Evolutionary conservation across 495 filamentous ascomycete genomes (phyloP), one percentile per base, ranked within the genome.

Genomic region (Aspergillus asperescens): DNA sequence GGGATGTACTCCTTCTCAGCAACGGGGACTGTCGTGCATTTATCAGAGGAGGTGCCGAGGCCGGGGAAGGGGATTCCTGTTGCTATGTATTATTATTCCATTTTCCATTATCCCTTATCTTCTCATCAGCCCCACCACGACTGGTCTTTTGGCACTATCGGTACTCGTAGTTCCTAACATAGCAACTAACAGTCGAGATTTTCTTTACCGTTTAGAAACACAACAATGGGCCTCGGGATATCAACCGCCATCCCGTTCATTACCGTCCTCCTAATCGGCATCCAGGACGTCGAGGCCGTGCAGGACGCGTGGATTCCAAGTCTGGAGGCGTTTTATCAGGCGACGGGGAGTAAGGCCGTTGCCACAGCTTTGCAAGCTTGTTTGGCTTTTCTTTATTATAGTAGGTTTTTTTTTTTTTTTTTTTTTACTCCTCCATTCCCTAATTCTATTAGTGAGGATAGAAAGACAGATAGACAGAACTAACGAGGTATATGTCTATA

Each of bases 281-380:
- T 66, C 13, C 59, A 57, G 9, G 64, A 71, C 37, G 56, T 71
- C n/a, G 58, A 66, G 6, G 57, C 66, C 7, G 61, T 70, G 13
- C 55, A 61, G 9, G 29, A 54, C 1, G 62, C 67, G 6, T 58
- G 47, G 19, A 29, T 67, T 0, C 62, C 67, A 0, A 61, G 51
- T 16, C 50, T 64, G 12, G 63, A 70, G 49, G 38, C 65, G 1
- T 65, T 65, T 23, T 65, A 66, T 45, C 67, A 70, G 52, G 55
- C 58, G 31, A 68, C 66, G 7, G 60, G 53, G 25, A 68, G 55
- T 35, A 65, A 31, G 48, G 54, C 39, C 6, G 55, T 60, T 3
- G 58, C 58, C 0, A 64, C 66, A 0, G 52, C 62, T 6, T 49
- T 67, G 48, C 60, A 58, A 35, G 57, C 52, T 7, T 68, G 58